Base-by-base conservation (phyloP, 345 rosid species). In the Abelmoschus esculentus region DNA sequence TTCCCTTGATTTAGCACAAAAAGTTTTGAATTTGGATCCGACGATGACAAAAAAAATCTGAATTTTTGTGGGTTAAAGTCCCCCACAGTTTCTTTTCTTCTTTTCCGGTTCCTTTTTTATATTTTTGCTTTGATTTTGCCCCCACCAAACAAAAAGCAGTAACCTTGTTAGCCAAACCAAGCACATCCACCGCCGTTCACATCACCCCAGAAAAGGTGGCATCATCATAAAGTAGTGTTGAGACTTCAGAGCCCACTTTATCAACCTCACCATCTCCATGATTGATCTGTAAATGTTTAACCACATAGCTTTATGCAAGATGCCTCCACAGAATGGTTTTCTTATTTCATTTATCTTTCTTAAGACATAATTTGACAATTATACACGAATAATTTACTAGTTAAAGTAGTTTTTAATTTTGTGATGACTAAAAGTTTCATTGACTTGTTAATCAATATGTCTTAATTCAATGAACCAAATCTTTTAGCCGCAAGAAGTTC, bases 41-140 rank as follows among this genome's bases (percentile, higher is more conserved):
- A 44, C 3, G 4, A 11, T 9, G 4, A 9, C 10, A 44, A 9
- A 79, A 61, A 79, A 26, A 76, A 58, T 72, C 19, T 22, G 77
- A 73, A 75, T 73, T 76, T 44, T 72, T 70, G 83, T 78, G 83
- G 29, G 40, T 34, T 34, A 34, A 34, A 5, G 38, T 34, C 38
- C 38, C 63, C 50, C 52, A 34, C 38, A 34, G 38, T 60, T 22
- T 38, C 26, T 13, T 3, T 40, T 47, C 55, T 46, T 12, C 15
- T 36, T 36, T 46, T 46, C 5, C 15, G 50, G 40, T 1, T 36
- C 40, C 40, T 0, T 36, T 36, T 36, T 6, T 6, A 36, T 6
- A 36, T 6, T 36, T 36, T 46, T 46, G n/a, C 50, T 46, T 46
- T 46, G 12, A 3, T 31, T 31, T 29, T 66, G 11, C 50, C 53